Evolutionary conservation across 2,329 filamentous ascomycete species (phyloP).

Genomic region (Lasiodiplodia sp.): DNA sequence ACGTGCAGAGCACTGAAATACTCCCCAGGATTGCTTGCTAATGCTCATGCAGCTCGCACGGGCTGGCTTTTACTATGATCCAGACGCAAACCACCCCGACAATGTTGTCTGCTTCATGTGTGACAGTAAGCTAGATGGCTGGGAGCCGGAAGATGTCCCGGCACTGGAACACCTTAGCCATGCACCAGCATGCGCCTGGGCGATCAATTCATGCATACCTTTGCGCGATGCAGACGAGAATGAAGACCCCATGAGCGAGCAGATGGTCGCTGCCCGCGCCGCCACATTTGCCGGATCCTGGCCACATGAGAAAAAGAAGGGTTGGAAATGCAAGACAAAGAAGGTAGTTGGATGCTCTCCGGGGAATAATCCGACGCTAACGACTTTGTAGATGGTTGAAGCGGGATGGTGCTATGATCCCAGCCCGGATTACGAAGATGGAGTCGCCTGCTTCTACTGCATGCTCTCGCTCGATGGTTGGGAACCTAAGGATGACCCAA

Average conservation of each 20-base stretch:
- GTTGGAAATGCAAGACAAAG: slow-evolving; percentile 88
- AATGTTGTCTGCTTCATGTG: slow-evolving; percentile 93
- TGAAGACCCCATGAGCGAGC: slow-evolving; percentile 75
- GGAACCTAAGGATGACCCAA: slow-evolving; percentile 90
- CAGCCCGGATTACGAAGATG: slow-evolving; percentile 81
- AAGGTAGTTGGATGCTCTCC: slow-evolving; percentile 64
- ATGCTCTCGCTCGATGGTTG: slow-evolving; percentile 89
- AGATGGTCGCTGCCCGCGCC: slow-evolving; percentile 78
- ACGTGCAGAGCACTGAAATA: slow-evolving; percentile 37
- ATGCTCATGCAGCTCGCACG: slow-evolving; percentile 72
- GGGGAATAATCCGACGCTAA: background rate
- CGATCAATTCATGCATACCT: slow-evolving; percentile 66
- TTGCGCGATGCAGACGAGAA: slow-evolving; percentile 67
- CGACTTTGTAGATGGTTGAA: slow-evolving; percentile 73
- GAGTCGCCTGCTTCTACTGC: slow-evolving; percentile 91
- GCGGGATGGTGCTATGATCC: slow-evolving; percentile 96
- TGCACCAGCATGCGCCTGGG: slow-evolving; percentile 85
- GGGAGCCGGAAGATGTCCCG: slow-evolving; percentile 87
- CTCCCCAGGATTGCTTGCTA: slow-evolving; percentile 23
- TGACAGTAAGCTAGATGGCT: slow-evolving; percentile 83
- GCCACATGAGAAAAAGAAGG: slow-evolving; percentile 88
- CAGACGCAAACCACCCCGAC: slow-evolving; percentile 76
- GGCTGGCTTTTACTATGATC: slow-evolving; percentile 90
- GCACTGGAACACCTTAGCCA: slow-evolving; percentile 86
- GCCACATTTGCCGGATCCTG: slow-evolving; percentile 85